A percentile compares a stretch with the other conserved stretches of the same genome.
These are phyloP conservation scores for Daldinia childiae DNA, from an alignment of 495 filamentous ascomycete genomes.

Conservation along the genomic window DNA sequence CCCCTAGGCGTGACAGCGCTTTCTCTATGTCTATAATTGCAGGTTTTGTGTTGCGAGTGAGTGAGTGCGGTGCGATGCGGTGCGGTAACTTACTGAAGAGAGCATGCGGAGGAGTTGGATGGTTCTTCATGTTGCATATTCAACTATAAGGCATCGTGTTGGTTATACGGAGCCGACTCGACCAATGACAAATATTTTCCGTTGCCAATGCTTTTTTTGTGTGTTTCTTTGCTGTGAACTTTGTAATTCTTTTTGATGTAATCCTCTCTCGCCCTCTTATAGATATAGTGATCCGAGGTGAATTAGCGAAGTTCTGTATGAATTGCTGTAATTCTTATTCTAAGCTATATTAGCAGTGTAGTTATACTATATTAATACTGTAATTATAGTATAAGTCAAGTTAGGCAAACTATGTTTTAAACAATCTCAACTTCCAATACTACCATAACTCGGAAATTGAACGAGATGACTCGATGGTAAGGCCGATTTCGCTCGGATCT, in stretches of 20 bases:
- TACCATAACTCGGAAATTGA: neutral
- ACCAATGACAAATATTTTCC: slow-evolving; percentile 42
- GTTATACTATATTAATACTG: neutral
- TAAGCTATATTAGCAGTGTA: neutral
- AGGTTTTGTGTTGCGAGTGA: slow-evolving; percentile 11
- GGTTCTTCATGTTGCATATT: slow-evolving; percentile 40
- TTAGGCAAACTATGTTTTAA: neutral
- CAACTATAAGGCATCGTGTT: slow-evolving; percentile 18
- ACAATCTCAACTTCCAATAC: neutral
- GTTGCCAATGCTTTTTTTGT: neutral
- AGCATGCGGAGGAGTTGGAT: slow-evolving; percentile 43
- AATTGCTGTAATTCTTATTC: neutral
- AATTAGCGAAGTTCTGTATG: neutral
- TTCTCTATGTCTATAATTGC: slow-evolving; percentile 35
- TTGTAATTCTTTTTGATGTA: neutral
- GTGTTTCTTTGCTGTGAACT: neutral
- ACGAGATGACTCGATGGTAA: neutral
- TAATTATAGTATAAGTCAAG: neutral
- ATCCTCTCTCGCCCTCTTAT: neutral
- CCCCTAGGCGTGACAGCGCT: slow-evolving; percentile 34
- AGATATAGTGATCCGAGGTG: neutral
- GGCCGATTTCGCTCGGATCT: neutral
- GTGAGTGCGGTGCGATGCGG: neutral
- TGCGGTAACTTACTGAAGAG: slow-evolving; percentile 14
- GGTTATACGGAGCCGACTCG: slow-evolving; percentile 16